A percentile compares a stretch with the other conserved stretches of the same genome.
phyloP scores from a whole-genome alignment of 805 yeast genomes.

The Yamadazyma olivae region DNA sequence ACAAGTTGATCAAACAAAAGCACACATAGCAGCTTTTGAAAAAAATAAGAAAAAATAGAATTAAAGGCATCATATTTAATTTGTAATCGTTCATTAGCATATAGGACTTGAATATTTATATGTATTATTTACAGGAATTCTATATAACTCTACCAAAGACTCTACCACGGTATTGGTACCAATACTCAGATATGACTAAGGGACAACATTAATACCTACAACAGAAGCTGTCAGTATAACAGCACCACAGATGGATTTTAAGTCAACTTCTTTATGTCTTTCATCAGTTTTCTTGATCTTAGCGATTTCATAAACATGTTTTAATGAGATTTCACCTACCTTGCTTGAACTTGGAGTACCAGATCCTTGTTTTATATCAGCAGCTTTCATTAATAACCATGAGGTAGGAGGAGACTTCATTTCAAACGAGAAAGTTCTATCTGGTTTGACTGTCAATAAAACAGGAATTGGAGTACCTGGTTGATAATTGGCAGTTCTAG shows the following conservation, averaged over 20 bases:
- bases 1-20: constrained; percentile 87
- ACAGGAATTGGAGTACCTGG: constrained; percentile 93
- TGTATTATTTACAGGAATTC: constrained; percentile 2
- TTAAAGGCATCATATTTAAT: not conserved
- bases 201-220: constrained; percentile 78
- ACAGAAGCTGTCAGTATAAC: constrained; percentile 86
- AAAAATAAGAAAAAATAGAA: constrained; percentile 65
- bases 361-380: constrained; percentile 77
- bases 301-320: constrained; percentile 93
- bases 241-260: constrained; percentile 77
- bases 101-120: not conserved
- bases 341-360: constrained; percentile 57
- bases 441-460: constrained; percentile 82
- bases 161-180: not conserved
- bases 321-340: constrained; percentile 69
- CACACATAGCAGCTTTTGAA: constrained; percentile 92
- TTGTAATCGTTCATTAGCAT: not conserved
- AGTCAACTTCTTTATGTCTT: constrained; percentile 64
- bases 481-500: constrained; percentile 82
- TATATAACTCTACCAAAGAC: too few species aligned
- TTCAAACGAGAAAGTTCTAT: constrained; percentile 82
- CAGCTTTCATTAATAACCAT: constrained; percentile 78
- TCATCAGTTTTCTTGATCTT: constrained; percentile 87
- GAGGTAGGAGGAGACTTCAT: constrained; percentile 91
- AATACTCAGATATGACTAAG: too few species aligned